Percentiles rank a stretch among this genome's conserved stretches.
phyloP scores from a whole-genome alignment of 768 basidiomycete genomes.

The Lactarius hatsudake region DNA sequence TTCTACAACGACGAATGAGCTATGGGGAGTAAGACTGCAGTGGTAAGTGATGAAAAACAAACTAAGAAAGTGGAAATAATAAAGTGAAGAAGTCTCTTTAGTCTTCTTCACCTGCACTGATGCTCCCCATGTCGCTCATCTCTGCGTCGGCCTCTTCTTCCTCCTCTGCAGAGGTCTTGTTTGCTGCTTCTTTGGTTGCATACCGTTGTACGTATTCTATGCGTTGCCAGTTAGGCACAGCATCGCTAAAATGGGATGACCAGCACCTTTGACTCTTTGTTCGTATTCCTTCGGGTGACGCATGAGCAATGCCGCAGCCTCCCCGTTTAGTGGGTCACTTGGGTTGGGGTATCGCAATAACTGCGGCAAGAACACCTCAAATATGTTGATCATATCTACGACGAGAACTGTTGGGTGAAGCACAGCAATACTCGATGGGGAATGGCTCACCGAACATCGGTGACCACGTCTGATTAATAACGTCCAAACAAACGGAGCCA shows the following conservation, averaged over 20 bases:
- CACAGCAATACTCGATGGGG: constrained; percentile 20
- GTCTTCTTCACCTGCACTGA: constrained; percentile 63
- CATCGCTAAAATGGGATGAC: neutral
- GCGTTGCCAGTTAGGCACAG: constrained; percentile 3
- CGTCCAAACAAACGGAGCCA: constrained; percentile 97
- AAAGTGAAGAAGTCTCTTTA: neutral
- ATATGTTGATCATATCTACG: constrained; percentile 98
- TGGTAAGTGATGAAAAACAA: constrained; percentile 5
- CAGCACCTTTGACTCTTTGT: constrained; percentile 83
- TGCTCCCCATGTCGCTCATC: constrained; percentile 85
- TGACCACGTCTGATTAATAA: constrained; percentile 99
- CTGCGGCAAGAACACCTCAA: constrained; percentile 97
- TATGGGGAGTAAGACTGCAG: constrained; percentile 2
- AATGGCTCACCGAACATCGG: constrained; percentile 90
- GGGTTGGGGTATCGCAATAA: constrained; percentile 97
- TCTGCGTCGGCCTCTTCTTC: constrained; percentile 74
- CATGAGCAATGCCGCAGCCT: constrained; percentile 96
- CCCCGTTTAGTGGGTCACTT: constrained; percentile 95
- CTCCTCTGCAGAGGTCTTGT: constrained; percentile 65
- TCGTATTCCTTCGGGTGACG: constrained; percentile 97
- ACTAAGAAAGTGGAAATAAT: neutral
- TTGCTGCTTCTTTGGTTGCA: constrained; percentile 87
- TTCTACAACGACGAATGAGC: constrained; percentile 7
- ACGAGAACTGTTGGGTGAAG: neutral
- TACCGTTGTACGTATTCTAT: constrained; percentile 94